Percentiles rank a stretch among this genome's conserved stretches.
Conservation (phyloP, 2,329 filamentous ascomycete genomes). For the Clarireedia homoeocarpa region DNA sequence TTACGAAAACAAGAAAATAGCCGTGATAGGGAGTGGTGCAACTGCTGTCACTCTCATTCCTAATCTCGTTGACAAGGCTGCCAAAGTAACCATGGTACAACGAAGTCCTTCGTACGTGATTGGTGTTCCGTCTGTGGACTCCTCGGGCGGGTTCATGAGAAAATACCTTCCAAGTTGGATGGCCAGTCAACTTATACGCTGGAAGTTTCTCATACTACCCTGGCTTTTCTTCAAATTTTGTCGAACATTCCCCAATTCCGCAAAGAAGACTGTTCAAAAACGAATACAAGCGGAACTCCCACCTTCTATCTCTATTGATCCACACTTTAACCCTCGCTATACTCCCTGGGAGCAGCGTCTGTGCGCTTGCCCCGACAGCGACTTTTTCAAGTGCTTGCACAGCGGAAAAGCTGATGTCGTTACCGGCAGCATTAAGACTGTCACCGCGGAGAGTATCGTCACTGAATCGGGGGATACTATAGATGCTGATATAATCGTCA, state of each 20-base stretch:
- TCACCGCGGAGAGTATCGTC: conserved; percentile 41
- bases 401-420: conserved; percentile 39
- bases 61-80: conserved; percentile 53
- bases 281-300: conserved; percentile 46
- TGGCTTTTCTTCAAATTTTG: conserved; percentile 42
- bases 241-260: conserved; percentile 41
- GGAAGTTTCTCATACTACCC: conserved; percentile 42
- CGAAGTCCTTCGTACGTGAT: conserved; percentile 65
- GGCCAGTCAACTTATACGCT: conserved; percentile 34
- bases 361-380: conserved; percentile 54
- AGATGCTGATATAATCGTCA: conserved; percentile 59
- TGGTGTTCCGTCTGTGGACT: conserved; percentile 29
- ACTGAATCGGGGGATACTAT: conserved; percentile 30
- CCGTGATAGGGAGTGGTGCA: conserved; percentile 44
- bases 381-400: conserved; percentile 46
- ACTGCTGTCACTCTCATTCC: conserved; percentile 73
- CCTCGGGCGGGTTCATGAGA: neutral
- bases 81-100: conserved; percentile 70
- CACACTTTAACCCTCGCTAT: conserved; percentile 58
- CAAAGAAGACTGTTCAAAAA: conserved; percentile 40
- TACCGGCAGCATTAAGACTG: conserved; percentile 44
- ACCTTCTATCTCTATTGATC: conserved; percentile 42
- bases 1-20: conserved; percentile 46
- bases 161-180: conserved; percentile 37
- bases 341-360: conserved; percentile 68